phyloP scores from a whole-genome alignment of 108 stramenopile species.

The Skeletonema menzelii region DNA sequence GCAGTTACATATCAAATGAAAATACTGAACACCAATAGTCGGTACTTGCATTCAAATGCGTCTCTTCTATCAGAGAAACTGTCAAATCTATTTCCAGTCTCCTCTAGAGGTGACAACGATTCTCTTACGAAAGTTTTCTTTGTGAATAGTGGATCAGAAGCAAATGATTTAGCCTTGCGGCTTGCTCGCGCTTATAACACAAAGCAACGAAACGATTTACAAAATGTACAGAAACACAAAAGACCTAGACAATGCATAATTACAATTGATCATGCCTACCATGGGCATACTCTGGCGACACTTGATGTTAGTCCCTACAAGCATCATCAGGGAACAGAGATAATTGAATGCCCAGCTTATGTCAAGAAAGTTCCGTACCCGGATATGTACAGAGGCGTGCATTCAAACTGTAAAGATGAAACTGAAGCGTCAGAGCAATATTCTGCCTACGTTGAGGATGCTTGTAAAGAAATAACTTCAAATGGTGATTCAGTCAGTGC shows the following conservation, averaged over 20 bases:
- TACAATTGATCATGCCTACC: slow-evolving; percentile 74
- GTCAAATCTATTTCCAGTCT: slow-evolving; percentile 44
- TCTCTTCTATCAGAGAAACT: slow-evolving; percentile 68
- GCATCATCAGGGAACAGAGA: slow-evolving; percentile 67
- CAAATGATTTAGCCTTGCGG: slow-evolving; percentile 96
- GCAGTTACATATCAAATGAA: slow-evolving; percentile 72
- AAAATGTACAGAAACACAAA: background rate
- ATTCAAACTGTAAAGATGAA: slow-evolving; percentile 37
- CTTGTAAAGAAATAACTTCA: slow-evolving; percentile 51
- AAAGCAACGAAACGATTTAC: slow-evolving; percentile 7
- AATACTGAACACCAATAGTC: slow-evolving; percentile 87
- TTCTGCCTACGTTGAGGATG: slow-evolving; percentile 66
- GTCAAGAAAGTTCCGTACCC: slow-evolving; percentile 87
- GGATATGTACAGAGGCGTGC: slow-evolving; percentile 80
- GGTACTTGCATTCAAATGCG: slow-evolving; percentile 91
- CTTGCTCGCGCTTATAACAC: slow-evolving; percentile 76
- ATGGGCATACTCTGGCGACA: slow-evolving; percentile 87
- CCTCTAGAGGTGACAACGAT: background rate
- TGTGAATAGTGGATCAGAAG: slow-evolving; percentile 95
- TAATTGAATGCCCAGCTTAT: slow-evolving; percentile 43
- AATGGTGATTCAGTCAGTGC: slow-evolving; percentile 67
- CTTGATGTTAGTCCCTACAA: slow-evolving; percentile 95
- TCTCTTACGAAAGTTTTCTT: slow-evolving; percentile 84
- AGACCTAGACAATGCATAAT: slow-evolving; percentile 54
- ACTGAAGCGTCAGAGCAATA: slow-evolving; percentile 57